These are phyloP conservation scores for Ceratocystiopsis minuta DNA, from an alignment of 2,329 filamentous ascomycete species.

Conservation along the genomic window DNA sequence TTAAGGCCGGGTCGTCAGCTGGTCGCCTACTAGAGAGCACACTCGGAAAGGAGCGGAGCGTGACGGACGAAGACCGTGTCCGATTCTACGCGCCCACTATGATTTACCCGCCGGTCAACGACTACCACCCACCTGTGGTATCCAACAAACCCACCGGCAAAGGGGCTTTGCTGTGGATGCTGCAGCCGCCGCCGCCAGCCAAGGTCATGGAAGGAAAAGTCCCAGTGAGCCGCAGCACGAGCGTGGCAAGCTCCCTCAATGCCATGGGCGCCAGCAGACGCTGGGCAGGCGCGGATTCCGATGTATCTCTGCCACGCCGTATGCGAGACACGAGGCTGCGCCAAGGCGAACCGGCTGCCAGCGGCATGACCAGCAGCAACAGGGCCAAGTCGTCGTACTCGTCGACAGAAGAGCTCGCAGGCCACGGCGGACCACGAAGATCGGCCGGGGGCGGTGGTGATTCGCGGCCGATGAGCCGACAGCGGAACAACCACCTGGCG, in stretches of 20 bases:
- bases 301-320: constrained; percentile 5
- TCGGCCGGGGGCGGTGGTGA: constrained; percentile 7
- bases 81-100: constrained; percentile 38
- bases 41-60: constrained; percentile 26
- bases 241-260: constrained; percentile 33
- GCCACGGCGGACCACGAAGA: constrained; percentile 7
- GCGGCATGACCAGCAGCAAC: constrained; percentile 3
- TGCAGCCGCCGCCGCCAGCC: constrained; percentile 77
- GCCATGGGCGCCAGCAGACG: constrained; percentile 14
- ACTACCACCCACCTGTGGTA: constrained; percentile 70
- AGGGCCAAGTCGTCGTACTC: constrained; percentile 12
- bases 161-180: constrained; percentile 73
- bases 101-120: constrained; percentile 60
- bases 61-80: constrained; percentile 30
- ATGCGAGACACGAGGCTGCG: constrained; percentile 7
- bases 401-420: constrained; percentile 5
- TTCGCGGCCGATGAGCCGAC: constrained; percentile 2
- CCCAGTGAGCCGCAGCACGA: constrained; percentile 44
- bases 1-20: constrained; percentile 38
- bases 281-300: constrained; percentile 1
- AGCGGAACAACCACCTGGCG: neutral
- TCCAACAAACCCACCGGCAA: constrained; percentile 52
- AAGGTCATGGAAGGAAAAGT: constrained; percentile 83
- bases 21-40: constrained; percentile 34
- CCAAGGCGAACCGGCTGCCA: no score